Percentiles rank a stretch among this genome's conserved stretches.
phyloP scores from a whole-genome alignment of 2,329 filamentous ascomycete genomes.

The Diplodia sapinea region DNA sequence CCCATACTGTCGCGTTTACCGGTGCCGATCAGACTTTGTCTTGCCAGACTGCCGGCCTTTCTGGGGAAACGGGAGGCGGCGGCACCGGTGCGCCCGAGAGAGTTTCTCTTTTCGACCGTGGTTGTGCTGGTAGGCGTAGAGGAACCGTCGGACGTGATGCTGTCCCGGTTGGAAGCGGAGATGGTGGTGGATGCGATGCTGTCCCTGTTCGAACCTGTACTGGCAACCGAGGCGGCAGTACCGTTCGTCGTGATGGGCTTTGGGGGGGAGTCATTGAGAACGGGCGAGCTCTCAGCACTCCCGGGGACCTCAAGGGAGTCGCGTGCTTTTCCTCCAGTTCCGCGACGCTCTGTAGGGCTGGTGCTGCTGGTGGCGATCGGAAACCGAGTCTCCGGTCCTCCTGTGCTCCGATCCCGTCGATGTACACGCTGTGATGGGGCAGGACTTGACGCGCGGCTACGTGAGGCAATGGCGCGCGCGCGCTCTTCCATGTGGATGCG shows the following conservation, averaged over 20 bases:
- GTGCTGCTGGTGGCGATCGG: slow-evolving; percentile 70
- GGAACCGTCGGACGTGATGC: slow-evolving; percentile 30
- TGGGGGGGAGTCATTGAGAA: slow-evolving; percentile 37
- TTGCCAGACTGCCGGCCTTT: slow-evolving; percentile 58
- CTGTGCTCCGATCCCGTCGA: slow-evolving; percentile 77
- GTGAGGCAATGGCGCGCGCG: slow-evolving; percentile 74
- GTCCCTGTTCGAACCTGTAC: slow-evolving; percentile 32
- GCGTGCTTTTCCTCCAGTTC: slow-evolving; percentile 60
- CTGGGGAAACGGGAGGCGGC: slow-evolving; percentile 54
- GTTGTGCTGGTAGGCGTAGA: slow-evolving; percentile 38
- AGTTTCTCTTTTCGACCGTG: slow-evolving; percentile 67
- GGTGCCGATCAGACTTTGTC: slow-evolving; percentile 42
- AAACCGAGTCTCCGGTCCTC: slow-evolving; percentile 72
- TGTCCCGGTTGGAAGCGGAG: slow-evolving; percentile 32
- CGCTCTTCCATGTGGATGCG: slow-evolving; percentile 94
- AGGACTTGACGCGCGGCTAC: slow-evolving; percentile 77
- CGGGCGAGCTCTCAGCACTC: slow-evolving; percentile 55
- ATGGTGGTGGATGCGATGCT: slow-evolving; percentile 30
- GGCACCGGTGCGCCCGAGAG: slow-evolving; percentile 60
- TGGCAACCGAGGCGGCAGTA: slow-evolving; percentile 39
- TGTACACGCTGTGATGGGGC: slow-evolving; percentile 59
- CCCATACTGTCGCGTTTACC: slow-evolving; percentile 41
- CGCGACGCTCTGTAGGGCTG: slow-evolving; percentile 61
- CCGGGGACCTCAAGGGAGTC: slow-evolving; percentile 83
- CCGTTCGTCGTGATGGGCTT: slow-evolving; percentile 40